Base-by-base conservation (phyloP, 2,329 filamentous ascomycete species). In the Neopestalotiopsis sp. region DNA sequence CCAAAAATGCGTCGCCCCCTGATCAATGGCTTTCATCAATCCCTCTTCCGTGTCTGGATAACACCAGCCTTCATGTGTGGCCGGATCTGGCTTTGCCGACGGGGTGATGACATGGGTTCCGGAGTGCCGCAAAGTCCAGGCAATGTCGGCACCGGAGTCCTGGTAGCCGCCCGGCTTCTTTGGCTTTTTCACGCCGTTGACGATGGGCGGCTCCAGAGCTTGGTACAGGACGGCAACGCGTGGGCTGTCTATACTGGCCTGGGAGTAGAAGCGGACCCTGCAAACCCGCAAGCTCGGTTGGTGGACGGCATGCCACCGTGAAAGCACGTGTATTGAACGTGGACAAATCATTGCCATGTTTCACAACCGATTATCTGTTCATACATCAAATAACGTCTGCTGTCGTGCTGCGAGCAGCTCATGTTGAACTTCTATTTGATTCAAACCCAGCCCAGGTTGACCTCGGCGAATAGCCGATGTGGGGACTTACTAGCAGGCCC, bases 71-170 rank as follows among this genome's bases (percentile, higher is more conserved):
- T 61, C 59, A 40, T 61, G 59, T 40, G 32, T 5, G 4, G 14
- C 59, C 6, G 59, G 32, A 20, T 61, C 59, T 20, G 59, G 59
- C n/a, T 61, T 61, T 14, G 59, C 32, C 59, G 59, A 30, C 30
- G 59, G 59, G 34, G 59, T 24, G 32, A 61, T 40, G 30, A 61
- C 59, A 13, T 24, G n/a, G 4, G 32, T 61, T 2, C 59, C 59
- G 3, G 59, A 34, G 13, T 42, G 30, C n/a, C 12, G 14, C n/a
- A 65, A 6, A 7, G 62, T 32, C 62, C 62, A 65, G 14, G 45
- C 62, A 34, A 65, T 65, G 24, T 49, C 62, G n/a, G 62, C 62
- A 20, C 45, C 62, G 14, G 62, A 65, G 20, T 49, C 62, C 30
- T 65, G 62, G 20, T 65, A 65, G 17, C 40, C 62, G 3, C 40